Base-by-base conservation (phyloP, 73 alveolate genomes). In the Paramecium sonneborni region DNA sequence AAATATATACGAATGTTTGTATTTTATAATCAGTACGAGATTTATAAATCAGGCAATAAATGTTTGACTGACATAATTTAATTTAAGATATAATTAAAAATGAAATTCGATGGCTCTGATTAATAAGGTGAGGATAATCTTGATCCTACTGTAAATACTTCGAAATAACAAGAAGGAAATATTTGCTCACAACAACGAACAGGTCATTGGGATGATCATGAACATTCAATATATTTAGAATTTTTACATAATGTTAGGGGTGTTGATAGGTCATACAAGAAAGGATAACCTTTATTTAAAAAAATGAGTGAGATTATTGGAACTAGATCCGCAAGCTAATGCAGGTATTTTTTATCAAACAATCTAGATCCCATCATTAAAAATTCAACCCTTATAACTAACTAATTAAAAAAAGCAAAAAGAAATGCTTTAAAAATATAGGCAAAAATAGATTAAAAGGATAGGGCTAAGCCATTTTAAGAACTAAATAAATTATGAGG, bases 321-420 rank as follows among this genome's bases (percentile, higher is more conserved):
- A 34, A 74, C 87, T 37, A 74, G 87, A 74, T 28, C 87, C 7
- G 68, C 87, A 21, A 74, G 87, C 26, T 18, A 74, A 74, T 74
- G 87, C 87, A 74, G 87, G 87, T 74, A 74, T 39, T 74, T 62
- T 62, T 26, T 62, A 30, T 4, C 20, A 23, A 2, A 62, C 6
- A 30, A 30, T 62, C 84, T 62, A 62, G 84, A 62, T 62, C 84
- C 1, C 84, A 62, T 32, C 84, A 62, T n/a, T 62, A 62, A 62
- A 62, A 62, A 62, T 62, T 62, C 84, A 62, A 62, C 48, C 84
- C 84, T 30, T 62, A 62, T 9, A 62, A 62, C 44, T 32, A 26
- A 30, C 68, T 52, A 52, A 52, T 52, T 0, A 52, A 52, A 30
- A 52, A 52, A 52, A 18, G 68, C 30, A 52, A 52, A 23, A 52